A percentile compares a stretch with the other conserved stretches of the same genome.
These are phyloP conservation scores for Raffaelea albimanens DNA, from an alignment of 2,329 filamentous ascomycete species.

Conservation along the genomic window DNA sequence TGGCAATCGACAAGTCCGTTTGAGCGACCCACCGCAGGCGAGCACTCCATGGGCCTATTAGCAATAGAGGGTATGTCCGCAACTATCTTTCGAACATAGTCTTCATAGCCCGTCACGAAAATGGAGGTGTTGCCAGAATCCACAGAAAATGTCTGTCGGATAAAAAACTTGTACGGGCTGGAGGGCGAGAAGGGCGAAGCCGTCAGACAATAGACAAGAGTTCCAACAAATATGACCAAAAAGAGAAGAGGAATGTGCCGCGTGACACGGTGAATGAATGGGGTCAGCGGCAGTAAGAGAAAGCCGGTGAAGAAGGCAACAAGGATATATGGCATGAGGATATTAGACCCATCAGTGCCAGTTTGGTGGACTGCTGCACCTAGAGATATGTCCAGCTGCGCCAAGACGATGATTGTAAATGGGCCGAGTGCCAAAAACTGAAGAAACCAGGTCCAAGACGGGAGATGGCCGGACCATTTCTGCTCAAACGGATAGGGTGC, in stretches of 20 bases:
- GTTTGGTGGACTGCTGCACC: slow-evolving; percentile 71
- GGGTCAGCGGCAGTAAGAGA: slow-evolving; percentile 65
- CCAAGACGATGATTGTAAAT: slow-evolving; percentile 65
- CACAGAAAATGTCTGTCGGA: slow-evolving; percentile 72
- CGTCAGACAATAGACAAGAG: slow-evolving; percentile 73
- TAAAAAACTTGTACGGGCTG: slow-evolving; percentile 78
- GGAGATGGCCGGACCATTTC: slow-evolving; percentile 70
- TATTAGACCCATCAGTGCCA: slow-evolving; percentile 68
- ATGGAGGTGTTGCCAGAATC: slow-evolving; percentile 62
- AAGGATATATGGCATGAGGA: slow-evolving; percentile 61
- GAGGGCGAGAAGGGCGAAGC: slow-evolving; percentile 81
- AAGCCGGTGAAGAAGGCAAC: slow-evolving; percentile 61
- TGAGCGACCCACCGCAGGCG: slow-evolving; percentile 24
- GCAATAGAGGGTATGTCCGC: slow-evolving; percentile 60
- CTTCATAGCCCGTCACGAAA: slow-evolving; percentile 56
- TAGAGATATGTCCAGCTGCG: slow-evolving; percentile 64
- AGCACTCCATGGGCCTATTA: slow-evolving; percentile 51
- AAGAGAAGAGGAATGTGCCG: slow-evolving; percentile 74
- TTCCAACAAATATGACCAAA: slow-evolving; percentile 61
- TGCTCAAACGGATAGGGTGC: slow-evolving; percentile 64
- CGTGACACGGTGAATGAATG: slow-evolving; percentile 79
- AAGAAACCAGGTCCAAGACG: slow-evolving; percentile 77
- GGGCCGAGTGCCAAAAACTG: slow-evolving; percentile 77
- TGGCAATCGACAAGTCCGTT: slow-evolving; percentile 54
- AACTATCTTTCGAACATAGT: slow-evolving; percentile 60